Evolutionary conservation across 2,329 filamentous ascomycete species (phyloP).

Genomic region (Ascomycota sp.): DNA sequence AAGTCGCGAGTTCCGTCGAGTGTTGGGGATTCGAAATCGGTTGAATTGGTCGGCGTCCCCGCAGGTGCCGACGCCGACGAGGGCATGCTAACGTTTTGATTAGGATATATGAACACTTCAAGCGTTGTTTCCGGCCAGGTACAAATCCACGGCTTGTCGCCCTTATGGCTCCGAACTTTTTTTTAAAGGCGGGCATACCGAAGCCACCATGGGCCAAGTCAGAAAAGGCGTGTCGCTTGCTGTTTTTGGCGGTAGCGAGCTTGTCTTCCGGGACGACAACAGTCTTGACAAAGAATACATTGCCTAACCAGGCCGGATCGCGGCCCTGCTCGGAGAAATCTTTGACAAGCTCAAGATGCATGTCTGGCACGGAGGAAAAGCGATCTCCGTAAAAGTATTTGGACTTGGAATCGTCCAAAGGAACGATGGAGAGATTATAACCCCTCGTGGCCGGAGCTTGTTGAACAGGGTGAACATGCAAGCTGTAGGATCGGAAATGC

Average conservation of each 20-base stretch:
- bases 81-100: slow-evolving; percentile 24
- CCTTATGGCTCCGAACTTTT: slow-evolving; percentile 14
- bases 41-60: too few species aligned
- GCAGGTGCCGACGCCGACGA: slow-evolving; percentile 2
- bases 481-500: slow-evolving; percentile 20
- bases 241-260: slow-evolving; percentile 8
- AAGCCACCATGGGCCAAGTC: too few species aligned
- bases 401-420: slow-evolving; percentile 16
- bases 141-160: slow-evolving; percentile 37
- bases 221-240: slow-evolving; percentile 9
- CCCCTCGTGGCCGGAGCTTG: slow-evolving; percentile 10
- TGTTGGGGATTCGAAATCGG: too few species aligned
- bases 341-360: slow-evolving; percentile 15
- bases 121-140: slow-evolving; percentile 34
- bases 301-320: slow-evolving; percentile 35
- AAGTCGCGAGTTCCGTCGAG: too few species aligned
- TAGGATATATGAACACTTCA: slow-evolving; percentile 35
- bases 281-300: slow-evolving; percentile 32
- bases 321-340: slow-evolving; percentile 25
- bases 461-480: slow-evolving; percentile 16
- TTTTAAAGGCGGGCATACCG: slow-evolving; percentile 1
- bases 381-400: slow-evolving; percentile 29
- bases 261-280: slow-evolving; percentile 27
- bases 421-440: slow-evolving; percentile 21
- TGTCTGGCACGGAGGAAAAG: slow-evolving; percentile 16